phyloP scores from a whole-genome alignment of 257 asterid genomes.

The Buddleja alternifolia region DNA sequence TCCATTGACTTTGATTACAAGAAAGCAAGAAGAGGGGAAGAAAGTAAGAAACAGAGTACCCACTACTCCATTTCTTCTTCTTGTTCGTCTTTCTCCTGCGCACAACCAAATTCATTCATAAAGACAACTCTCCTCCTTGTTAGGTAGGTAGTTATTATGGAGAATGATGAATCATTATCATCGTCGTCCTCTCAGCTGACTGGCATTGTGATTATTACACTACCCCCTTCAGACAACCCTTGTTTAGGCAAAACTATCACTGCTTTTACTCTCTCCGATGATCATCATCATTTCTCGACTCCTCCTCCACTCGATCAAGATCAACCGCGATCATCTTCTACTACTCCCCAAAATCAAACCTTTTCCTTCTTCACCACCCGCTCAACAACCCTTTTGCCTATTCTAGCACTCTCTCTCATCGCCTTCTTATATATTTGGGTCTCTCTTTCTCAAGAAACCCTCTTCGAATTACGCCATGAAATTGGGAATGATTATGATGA shows the following conservation, averaged over 20 bases:
- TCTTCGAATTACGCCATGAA: constrained; percentile 45
- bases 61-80: no score
- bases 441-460: constrained; percentile 41
- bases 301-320: constrained; percentile 11
- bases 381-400: constrained; percentile 37
- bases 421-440: constrained; percentile 55
- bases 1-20: no score
- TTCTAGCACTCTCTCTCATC: constrained; percentile 45
- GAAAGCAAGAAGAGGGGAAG: no score
- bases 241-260: constrained; percentile 74
- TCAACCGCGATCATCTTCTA: constrained; percentile 23
- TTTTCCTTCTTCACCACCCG: constrained; percentile 26
- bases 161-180: no score
- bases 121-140: no score
- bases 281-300: constrained; percentile 31
- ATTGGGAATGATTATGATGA: constrained; percentile 30
- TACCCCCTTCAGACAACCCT: constrained; percentile 73
- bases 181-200: no score
- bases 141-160: no score
- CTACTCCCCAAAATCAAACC: constrained; percentile 10
- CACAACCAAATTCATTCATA: no score
- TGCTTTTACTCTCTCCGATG: constrained; percentile 54
- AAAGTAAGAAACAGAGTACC: no score
- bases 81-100: no score
- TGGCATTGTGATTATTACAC: constrained; percentile 63